Evolutionary conservation across 768 basidiomycete species (phyloP).

Genomic region (Hypholoma fasciculare): DNA sequence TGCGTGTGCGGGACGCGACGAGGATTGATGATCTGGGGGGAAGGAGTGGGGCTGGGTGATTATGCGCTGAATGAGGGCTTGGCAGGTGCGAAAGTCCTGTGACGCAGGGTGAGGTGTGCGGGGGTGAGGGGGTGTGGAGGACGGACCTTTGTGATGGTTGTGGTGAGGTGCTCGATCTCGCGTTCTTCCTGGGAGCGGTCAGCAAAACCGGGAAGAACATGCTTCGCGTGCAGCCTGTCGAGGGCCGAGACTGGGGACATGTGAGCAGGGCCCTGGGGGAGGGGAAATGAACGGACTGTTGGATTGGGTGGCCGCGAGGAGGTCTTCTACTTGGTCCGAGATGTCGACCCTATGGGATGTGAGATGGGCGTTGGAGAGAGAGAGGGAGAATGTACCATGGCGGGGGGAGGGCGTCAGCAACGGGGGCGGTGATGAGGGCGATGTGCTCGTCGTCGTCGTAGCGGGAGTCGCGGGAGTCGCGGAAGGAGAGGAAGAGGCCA

Average conservation of each 20-base stretch:
- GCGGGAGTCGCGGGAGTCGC: conserved; percentile 67
- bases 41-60: conserved; percentile 59
- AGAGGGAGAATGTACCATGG: conserved; percentile 64
- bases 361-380: conserved; percentile 16
- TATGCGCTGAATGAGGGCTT: conserved; percentile 76
- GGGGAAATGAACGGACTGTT: conserved; percentile 65
- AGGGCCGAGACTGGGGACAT: conserved; percentile 68
- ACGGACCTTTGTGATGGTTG: conserved; percentile 83
- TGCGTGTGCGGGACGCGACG: conserved; percentile 53
- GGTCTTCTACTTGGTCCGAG: conserved; percentile 84
- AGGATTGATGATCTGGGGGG: conserved; percentile 53
- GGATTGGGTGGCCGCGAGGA: conserved; percentile 62
- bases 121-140: conserved; percentile 36
- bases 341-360: conserved; percentile 76
- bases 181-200: conserved; percentile 93
- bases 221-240: conserved; percentile 95
- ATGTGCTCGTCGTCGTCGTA: conserved; percentile 60
- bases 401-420: conserved; percentile 73
- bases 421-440: conserved; percentile 53
- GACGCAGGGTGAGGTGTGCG: conserved; percentile 9
- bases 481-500: conserved; percentile 89
- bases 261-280: conserved; percentile 16
- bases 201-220: conserved; percentile 93
- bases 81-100: conserved; percentile 69
- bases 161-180: conserved; percentile 87